Evolutionary conservation across 2,329 filamentous ascomycete species (phyloP), one percentile per base, ranked within the genome.

Genomic region (Canariomyces notabilis): DNA sequence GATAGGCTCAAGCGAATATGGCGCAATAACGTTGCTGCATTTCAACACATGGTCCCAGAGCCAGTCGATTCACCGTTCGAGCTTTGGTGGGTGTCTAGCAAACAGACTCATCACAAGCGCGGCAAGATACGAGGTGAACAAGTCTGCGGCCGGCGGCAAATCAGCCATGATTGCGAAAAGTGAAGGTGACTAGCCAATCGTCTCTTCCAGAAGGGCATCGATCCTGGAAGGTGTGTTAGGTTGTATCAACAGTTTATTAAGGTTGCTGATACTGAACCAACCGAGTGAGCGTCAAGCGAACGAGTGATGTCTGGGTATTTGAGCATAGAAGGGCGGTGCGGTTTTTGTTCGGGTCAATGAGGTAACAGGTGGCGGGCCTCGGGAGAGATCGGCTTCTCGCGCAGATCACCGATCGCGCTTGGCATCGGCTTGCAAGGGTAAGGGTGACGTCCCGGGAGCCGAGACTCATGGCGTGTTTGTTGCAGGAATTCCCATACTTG

Each of bases 361-460:
- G n/a, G n/a, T n/a, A n/a, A 21, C 16, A 5, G 7, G 37, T 41
- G 37, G 44, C 37, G 22, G 41, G 31, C 31, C 15, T 26, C 37
- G 22, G 32, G 22, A 41, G 18, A 16, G n/a, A 37, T 16, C 18
- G n/a, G 22, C 23, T 26, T 6, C n/a, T 22, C 16, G 34, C 19
- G 35, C 26, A 22, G 35, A 42, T 38, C 45, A 18, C 20, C 19
- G 23, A 16, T 26, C 34, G 18, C 38, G 26, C 35, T 38, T 39
- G 39, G 39, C 15, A 47, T 47, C 34, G 34, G 34, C 45, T 35
- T n/a, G n/a, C n/a, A n/a, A n/a, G n/a, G n/a, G n/a, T n/a, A n/a
- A n/a, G n/a, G n/a, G n/a, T n/a, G n/a, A n/a, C n/a, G n/a, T n/a
- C n/a, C n/a, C n/a, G n/a, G n/a, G n/a, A n/a, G n/a, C n/a, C n/a